Conservation (phyloP, 2,329 filamentous ascomycete genomes). For the Claviceps lovelessii region DNA sequence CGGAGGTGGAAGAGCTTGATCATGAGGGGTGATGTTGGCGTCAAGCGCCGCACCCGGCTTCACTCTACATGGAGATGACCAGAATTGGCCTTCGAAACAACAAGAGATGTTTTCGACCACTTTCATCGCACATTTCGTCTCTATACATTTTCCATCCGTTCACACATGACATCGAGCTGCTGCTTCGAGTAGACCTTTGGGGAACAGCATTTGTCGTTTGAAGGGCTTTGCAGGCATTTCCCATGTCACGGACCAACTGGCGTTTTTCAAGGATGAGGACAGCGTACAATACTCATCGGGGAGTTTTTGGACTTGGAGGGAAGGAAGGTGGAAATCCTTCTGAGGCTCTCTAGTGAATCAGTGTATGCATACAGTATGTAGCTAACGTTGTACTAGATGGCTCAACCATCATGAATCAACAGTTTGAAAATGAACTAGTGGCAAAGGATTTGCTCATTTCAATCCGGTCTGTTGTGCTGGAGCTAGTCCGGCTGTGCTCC, state of each 20-base stretch:
- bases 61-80: constrained; percentile 35
- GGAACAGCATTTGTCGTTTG: not conserved
- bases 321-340: not conserved
- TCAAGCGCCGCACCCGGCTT: constrained; percentile 37
- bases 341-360: not conserved
- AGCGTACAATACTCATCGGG: not conserved
- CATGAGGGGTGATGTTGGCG: constrained; percentile 41
- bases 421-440: not conserved
- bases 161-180: not conserved
- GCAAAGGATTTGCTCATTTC: not conserved
- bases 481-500: not conserved
- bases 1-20: constrained; percentile 51
- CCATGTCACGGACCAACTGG: not conserved
- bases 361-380: not conserved
- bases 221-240: not conserved
- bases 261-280: not conserved
- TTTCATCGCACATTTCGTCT: not conserved
- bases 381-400: not conserved
- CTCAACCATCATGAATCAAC: not conserved
- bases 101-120: not conserved
- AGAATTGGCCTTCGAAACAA: not conserved
- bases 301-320: not conserved
- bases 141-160: not conserved
- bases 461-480: not conserved
- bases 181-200: not conserved